Percentiles rank a stretch among this genome's conserved stretches.
phyloP scores from a whole-genome alignment of 192 early-diverging fungal species.

The Diversispora epigaea region DNA sequence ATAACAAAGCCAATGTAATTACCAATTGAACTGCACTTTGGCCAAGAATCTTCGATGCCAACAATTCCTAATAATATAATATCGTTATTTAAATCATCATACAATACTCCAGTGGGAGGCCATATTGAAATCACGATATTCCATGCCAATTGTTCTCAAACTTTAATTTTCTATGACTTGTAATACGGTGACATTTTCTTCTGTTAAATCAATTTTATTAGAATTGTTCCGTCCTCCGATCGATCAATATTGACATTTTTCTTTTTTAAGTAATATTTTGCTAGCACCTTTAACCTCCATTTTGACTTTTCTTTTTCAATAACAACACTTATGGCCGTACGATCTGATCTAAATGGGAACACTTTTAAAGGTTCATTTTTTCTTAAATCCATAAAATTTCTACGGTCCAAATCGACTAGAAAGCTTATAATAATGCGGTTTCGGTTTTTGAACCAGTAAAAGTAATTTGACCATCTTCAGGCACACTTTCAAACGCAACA shows the following conservation, averaged over 20 bases:
- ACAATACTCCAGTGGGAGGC: constrained; percentile 46
- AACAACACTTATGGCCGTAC: constrained; percentile 91
- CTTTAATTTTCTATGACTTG: constrained; percentile 71
- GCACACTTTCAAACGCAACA: constrained; percentile 64
- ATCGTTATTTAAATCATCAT: constrained; percentile 52
- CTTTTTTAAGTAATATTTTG: constrained; percentile 75
- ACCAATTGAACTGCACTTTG: constrained; percentile 87
- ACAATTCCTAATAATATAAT: constrained; percentile 84
- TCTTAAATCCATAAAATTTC: constrained; percentile 64
- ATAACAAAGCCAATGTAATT: constrained; percentile 72
- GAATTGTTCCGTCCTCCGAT: constrained; percentile 25
- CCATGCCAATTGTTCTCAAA: constrained; percentile 88
- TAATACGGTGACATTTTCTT: constrained; percentile 39
- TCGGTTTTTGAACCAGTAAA: constrained; percentile 96
- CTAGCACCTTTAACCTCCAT: constrained; percentile 92
- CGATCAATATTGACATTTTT: constrained; percentile 47
- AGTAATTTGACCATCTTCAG: constrained; percentile 46
- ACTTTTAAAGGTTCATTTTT: constrained; percentile 65
- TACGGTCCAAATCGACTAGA: constrained; percentile 62
- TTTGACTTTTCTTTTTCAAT: constrained; percentile 40
- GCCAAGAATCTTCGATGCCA: constrained; percentile 94
- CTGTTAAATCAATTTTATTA: constrained; percentile 30
- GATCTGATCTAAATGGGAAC: constrained; percentile 88
- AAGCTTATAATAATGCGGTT: constrained; percentile 85
- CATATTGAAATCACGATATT: constrained; percentile 80